phyloP scores from a whole-genome alignment of 345 rosid genomes.

The Brassica nigra region DNA sequence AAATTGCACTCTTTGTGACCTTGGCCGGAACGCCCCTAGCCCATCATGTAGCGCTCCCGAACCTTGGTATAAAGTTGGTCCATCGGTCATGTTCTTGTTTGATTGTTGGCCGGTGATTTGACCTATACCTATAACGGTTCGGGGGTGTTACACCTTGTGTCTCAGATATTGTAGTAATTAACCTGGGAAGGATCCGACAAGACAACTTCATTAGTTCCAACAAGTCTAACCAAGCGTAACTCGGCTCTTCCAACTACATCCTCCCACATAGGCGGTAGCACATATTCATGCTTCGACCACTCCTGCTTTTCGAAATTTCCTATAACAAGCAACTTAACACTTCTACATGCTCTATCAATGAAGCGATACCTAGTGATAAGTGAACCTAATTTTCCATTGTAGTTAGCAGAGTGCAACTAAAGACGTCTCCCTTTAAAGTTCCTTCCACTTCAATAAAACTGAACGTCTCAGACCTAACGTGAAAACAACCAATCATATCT shows the following conservation, averaged over 20 bases:
- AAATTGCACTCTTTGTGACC: too few species aligned
- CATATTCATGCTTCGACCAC: not conserved
- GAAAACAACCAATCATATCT: not conserved
- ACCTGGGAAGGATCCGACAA: not conserved
- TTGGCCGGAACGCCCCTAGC: too few species aligned
- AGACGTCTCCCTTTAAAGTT: not conserved
- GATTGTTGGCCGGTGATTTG: too few species aligned
- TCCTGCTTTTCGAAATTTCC: not conserved
- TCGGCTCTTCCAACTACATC: not conserved
- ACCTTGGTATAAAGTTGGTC: too few species aligned
- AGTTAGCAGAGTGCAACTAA: not conserved
- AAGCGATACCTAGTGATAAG: not conserved
- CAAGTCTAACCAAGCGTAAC: not conserved
- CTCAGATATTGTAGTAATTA: not conserved
- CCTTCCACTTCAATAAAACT: not conserved
- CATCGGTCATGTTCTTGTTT: too few species aligned
- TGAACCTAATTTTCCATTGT: not conserved
- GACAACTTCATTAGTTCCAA: not conserved
- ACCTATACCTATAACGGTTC: too few species aligned
- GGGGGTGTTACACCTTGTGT: too few species aligned
- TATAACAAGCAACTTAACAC: not conserved
- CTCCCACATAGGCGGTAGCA: not conserved
- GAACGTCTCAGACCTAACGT: not conserved
- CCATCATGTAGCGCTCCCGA: too few species aligned
- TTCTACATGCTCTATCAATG: not conserved